phyloP scores from a whole-genome alignment of 805 yeast species.

The Candida wancherniae region DNA sequence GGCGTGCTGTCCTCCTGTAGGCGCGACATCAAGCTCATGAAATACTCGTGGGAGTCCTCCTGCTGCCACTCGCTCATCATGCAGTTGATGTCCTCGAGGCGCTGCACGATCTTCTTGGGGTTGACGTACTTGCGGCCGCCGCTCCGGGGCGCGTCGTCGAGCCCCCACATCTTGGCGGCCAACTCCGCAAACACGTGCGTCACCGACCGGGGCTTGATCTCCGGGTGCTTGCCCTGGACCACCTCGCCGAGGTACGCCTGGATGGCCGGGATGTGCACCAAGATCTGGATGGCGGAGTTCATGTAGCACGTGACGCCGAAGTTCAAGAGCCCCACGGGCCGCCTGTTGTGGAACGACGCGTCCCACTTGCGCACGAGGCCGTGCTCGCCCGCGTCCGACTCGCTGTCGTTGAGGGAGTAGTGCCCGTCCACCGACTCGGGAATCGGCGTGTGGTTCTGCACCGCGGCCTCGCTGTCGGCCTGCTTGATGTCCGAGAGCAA shows the following conservation, averaged over 20 bases:
- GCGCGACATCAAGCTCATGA: constrained; percentile 84
- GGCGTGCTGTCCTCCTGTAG: constrained; percentile 93
- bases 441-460: neutral
- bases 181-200: constrained; percentile 65
- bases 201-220: constrained; percentile 53
- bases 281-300: constrained; percentile 89
- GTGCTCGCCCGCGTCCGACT: constrained; percentile 61
- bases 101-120: constrained; percentile 67
- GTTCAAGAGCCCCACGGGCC: constrained; percentile 74
- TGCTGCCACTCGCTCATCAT: constrained; percentile 98
- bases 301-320: constrained; percentile 96
- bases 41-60: constrained; percentile 96
- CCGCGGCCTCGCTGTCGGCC: too few relatives aligned
- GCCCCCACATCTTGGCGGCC: constrained; percentile 62
- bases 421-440: constrained; percentile 24
- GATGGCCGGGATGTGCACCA: constrained; percentile 87
- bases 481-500: neutral
- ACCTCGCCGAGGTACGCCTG: constrained; percentile 77
- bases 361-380: constrained; percentile 66
- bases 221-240: constrained; percentile 43
- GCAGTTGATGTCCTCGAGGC: constrained; percentile 81
- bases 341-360: constrained; percentile 42
- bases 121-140: constrained; percentile 47
- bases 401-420: constrained; percentile 53
- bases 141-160: constrained; percentile 32